Evolutionary conservation across 2,329 filamentous ascomycete species (phyloP).

Genomic region (Ophiostoma piceae): DNA sequence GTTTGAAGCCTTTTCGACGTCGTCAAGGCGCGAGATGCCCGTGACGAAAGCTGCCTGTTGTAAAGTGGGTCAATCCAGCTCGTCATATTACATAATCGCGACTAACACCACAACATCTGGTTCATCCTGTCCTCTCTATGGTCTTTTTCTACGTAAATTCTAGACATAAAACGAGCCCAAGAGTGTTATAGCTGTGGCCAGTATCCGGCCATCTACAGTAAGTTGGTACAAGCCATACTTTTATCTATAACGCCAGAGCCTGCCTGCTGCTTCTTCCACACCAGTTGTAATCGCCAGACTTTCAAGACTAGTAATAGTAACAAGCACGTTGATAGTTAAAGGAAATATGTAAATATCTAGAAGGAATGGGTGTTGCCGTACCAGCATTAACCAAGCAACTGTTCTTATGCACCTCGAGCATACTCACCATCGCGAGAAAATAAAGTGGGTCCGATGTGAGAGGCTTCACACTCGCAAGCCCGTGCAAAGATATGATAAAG

Average conservation of each 20-base stretch:
- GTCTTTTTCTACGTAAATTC: neutral
- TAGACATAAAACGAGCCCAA: neutral
- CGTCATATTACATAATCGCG: neutral
- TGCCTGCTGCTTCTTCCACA: neutral
- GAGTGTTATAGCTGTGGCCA: neutral
- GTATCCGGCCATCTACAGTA: neutral
- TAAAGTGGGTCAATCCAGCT: neutral
- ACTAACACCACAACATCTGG: slow-evolving; percentile 35
- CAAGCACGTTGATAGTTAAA: too few relatives aligned
- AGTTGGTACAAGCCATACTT: neutral
- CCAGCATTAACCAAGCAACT: too few relatives aligned
- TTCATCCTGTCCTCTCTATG: neutral
- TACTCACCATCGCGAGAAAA: too few relatives aligned
- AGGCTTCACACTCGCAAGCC: neutral
- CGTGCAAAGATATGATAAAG: neutral
- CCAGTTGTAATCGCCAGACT: neutral
- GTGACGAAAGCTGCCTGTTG: neutral
- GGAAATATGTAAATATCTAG: too few relatives aligned
- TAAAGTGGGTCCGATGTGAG: neutral
- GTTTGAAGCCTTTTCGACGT: neutral
- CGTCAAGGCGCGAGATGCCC: neutral
- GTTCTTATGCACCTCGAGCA: too few relatives aligned
- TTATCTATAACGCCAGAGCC: neutral
- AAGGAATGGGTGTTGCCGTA: too few relatives aligned
- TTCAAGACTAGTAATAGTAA: too few relatives aligned